Conservation (phyloP, 2,329 filamentous ascomycete genomes). For the Fusarium annulatum region DNA sequence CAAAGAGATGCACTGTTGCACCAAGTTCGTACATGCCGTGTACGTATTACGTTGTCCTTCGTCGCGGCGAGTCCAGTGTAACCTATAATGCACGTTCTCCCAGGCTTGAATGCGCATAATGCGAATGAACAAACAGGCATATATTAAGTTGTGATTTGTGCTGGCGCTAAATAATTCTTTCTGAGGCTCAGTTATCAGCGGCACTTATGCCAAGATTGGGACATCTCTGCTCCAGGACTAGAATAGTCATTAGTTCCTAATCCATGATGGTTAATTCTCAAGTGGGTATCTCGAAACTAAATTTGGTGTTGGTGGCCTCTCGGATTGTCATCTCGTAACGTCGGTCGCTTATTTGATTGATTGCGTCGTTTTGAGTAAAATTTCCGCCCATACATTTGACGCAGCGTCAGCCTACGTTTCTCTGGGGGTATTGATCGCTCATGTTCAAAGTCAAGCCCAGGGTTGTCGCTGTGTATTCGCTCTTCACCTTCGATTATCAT, state of each 20-base stretch:
- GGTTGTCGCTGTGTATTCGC: constrained; percentile 5
- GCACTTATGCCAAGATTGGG: constrained; percentile 4
- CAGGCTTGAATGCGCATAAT: not conserved
- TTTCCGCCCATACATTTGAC: constrained; percentile 5
- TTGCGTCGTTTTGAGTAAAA: constrained; percentile 23
- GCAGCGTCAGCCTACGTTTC: not conserved
- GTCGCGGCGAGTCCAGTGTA: constrained; percentile 15
- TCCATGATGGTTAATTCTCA: constrained; percentile 21
- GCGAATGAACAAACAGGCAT: not conserved
- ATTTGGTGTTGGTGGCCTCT: constrained; percentile 20
- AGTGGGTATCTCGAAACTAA: constrained; percentile 24
- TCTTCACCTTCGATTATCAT: constrained; percentile 14
- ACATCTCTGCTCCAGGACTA: not conserved
- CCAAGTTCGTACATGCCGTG: constrained; percentile 38
- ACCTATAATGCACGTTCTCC: not conserved
- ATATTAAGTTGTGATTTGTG: not conserved
- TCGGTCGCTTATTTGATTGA: constrained; percentile 33
- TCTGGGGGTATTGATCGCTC: not conserved
- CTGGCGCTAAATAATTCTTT: not conserved
- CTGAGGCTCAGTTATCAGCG: not conserved
- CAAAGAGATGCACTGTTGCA: constrained; percentile 6
- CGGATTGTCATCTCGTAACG: constrained; percentile 28
- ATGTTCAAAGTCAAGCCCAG: not conserved
- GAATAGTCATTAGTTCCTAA: constrained; percentile 20
- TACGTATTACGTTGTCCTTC: constrained; percentile 11